These are phyloP conservation scores for Stentor roeselii DNA, from an alignment of 73 alveolate genomes.

Conservation along the genomic window DNA sequence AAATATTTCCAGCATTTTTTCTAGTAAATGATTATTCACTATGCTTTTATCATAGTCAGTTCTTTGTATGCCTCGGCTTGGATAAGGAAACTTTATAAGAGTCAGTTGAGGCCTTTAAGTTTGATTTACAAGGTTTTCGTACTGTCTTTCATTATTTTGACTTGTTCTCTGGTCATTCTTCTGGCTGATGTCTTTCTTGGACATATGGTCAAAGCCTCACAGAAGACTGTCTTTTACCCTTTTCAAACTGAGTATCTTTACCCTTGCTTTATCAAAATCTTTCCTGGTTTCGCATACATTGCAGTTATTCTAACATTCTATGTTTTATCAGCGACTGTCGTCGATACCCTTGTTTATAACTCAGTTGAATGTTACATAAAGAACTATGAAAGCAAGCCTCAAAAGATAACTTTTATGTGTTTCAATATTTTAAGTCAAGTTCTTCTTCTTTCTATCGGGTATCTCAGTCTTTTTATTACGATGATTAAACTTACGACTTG, in stretches of 20 bases:
- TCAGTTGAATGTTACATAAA: slow-evolving; percentile 1
- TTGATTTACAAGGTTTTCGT: background rate
- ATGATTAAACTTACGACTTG: slow-evolving; percentile 3
- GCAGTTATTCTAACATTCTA: background rate
- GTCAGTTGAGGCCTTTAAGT: background rate
- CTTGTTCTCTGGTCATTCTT: background rate
- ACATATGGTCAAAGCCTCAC: background rate
- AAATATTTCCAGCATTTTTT: background rate
- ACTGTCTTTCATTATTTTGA: background rate
- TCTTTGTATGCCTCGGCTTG: background rate
- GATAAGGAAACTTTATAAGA: background rate
- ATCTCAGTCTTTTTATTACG: background rate
- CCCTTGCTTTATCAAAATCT: background rate
- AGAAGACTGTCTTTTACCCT: background rate
- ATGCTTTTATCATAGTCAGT: background rate
- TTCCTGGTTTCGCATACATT: slow-evolving; percentile 1
- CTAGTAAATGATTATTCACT: background rate
- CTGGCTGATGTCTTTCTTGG: background rate
- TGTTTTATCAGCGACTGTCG: background rate
- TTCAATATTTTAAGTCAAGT: slow-evolving; percentile 12
- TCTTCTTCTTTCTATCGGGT: background rate
- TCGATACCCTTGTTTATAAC: slow-evolving; percentile 9
- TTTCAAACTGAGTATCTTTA: background rate
- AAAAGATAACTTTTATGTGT: slow-evolving; percentile 9
- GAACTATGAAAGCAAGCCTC: background rate